Base-by-base conservation (phyloP, 768 basidiomycete species). In the Leucosporidium yakuticum region DNA sequence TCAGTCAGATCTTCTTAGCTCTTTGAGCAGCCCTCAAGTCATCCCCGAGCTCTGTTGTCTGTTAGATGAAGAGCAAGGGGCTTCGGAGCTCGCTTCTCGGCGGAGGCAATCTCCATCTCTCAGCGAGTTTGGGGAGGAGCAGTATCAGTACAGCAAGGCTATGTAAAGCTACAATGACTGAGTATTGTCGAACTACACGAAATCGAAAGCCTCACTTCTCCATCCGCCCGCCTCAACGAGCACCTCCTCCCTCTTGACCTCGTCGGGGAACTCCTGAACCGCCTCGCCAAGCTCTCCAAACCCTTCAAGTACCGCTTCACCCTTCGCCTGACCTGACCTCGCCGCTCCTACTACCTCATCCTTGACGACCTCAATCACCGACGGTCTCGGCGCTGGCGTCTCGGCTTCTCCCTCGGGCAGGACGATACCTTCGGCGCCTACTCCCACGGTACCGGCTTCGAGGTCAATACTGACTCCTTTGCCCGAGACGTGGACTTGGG, bases 131-230 rank as follows among this genome's bases (percentile, higher is more conserved):
- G 8, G 39, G 2, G 6, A 15, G 39, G 11, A 15, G 17, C 8
- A 44, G 39, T 44, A 44, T 8, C 39, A 44, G 39, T 36, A 12
- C 34, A 36, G 34, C 34, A 12, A 36, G n/a, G 34, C 34, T 36
- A 36, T 5, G 34, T 12, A 36, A 5, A 36, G 5, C 12, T 12
- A 36, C 6, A 36, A 36, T 5, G 12, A 12, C 34, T 36, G 34
- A 36, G 12, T 36, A n/a, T n/a, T n/a, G n/a, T n/a, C n/a, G 39
- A 3, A 57, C 55, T 23, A 8, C n/a, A 8, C 2, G 57, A 67
- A 23, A 19, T 68, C 64, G 8, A 71, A 71, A 12, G 70, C 67
- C 23, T 64, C 64, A 39, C 70, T 71, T 25, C 58, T 60, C 70
- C 70, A 71, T 2, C 67, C 63, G 4, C 12, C 8, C 34, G 44